A percentile compares a stretch with the other conserved stretches of the same genome.
These are phyloP conservation scores for Crithidia fasciculata DNA, from an alignment of 208 protist species.

Conservation along the genomic window DNA sequence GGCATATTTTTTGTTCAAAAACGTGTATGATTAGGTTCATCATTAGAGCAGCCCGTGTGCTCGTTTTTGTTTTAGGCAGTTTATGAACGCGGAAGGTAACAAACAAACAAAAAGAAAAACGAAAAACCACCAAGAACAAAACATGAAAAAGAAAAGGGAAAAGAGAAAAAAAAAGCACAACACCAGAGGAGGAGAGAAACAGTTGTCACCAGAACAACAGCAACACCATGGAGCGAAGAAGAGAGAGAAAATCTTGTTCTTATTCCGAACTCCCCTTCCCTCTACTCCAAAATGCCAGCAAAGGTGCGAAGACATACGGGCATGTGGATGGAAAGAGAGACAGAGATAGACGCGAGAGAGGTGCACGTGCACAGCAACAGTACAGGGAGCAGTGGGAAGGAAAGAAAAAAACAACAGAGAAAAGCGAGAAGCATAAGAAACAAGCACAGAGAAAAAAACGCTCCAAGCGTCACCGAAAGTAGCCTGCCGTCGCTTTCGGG, in stretches of 20 bases:
- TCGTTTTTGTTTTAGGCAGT: too few species aligned
- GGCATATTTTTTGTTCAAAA: neutral
- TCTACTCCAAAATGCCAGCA: too few species aligned
- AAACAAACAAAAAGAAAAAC: too few species aligned
- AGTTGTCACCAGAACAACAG: neutral
- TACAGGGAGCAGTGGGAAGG: neutral
- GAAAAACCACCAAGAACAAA: too few species aligned
- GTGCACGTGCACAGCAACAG: neutral
- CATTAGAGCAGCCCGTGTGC: constrained; percentile 1
- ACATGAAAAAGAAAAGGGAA: constrained; percentile 8
- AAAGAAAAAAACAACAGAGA: constrained; percentile 1
- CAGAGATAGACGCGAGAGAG: neutral
- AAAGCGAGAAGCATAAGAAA: neutral
- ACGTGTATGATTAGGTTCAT: neutral
- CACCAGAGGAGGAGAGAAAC: neutral
- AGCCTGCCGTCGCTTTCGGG: neutral
- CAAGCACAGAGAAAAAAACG: constrained; percentile 15
- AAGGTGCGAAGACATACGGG: too few species aligned
- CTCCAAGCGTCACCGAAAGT: neutral
- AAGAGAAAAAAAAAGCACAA: neutral
- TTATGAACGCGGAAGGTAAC: too few species aligned
- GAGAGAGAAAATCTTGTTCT: neutral
- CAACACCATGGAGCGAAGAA: constrained; percentile 3
- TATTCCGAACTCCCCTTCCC: too few species aligned
- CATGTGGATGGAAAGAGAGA: constrained; percentile 1